Evolutionary conservation across 2,329 filamentous ascomycete genomes (phyloP).

Genomic region (Juglanconis sp.): DNA sequence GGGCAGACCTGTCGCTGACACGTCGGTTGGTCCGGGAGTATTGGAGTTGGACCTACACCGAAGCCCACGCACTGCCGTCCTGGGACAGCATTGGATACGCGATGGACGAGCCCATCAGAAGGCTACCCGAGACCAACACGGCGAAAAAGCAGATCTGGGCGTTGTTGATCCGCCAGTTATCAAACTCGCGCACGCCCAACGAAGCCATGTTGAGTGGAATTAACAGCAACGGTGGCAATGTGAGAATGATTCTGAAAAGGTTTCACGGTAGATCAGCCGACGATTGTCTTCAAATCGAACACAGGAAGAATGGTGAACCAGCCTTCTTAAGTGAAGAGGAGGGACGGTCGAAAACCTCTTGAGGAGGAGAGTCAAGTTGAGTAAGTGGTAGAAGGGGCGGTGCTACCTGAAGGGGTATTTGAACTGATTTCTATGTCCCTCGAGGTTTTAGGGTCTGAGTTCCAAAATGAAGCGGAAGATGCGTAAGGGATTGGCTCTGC

Average conservation of each 20-base stretch:
- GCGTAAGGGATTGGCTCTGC: neutral
- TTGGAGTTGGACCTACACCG: neutral
- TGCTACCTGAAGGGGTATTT: too few species aligned
- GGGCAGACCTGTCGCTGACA: neutral
- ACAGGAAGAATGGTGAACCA: neutral
- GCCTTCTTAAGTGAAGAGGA: too few species aligned
- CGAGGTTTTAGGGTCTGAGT: too few species aligned
- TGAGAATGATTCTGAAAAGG: neutral
- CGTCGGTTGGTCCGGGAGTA: neutral
- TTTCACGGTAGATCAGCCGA: neutral
- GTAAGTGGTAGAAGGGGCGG: too few species aligned
- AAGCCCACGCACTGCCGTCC: neutral
- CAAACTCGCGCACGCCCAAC: neutral
- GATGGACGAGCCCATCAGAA: slow-evolving; percentile 3
- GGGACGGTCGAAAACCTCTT: too few species aligned
- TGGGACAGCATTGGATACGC: slow-evolving; percentile 2
- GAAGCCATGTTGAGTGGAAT: neutral
- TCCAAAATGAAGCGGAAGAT: neutral
- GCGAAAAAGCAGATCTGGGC: neutral
- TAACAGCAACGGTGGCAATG: neutral
- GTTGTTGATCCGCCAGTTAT: neutral
- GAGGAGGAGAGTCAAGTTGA: too few species aligned
- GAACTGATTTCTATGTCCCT: too few species aligned
- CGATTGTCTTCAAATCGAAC: neutral
- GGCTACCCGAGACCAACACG: neutral